Evolutionary conservation across 768 basidiomycete genomes (phyloP), one percentile per base, ranked within the genome.

Genomic region (Pholiota microspora): DNA sequence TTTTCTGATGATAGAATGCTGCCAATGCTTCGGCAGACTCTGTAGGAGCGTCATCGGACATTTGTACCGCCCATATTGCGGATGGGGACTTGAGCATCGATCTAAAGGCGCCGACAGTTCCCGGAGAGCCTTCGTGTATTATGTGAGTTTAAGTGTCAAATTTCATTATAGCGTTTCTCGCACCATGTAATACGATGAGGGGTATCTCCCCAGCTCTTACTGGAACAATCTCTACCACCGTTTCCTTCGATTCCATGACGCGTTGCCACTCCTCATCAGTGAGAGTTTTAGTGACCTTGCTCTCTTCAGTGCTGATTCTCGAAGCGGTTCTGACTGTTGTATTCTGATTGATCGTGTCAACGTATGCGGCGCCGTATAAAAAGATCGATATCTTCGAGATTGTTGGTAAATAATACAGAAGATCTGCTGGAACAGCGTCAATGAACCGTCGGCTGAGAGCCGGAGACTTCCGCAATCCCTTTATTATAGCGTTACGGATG

Each of bases 121-220:
- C 53, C 18, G 45, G 25, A 3, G 45, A 29, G 15, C 53, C 53
- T 54, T 12, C 18, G 1, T 15, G 16, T n/a, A 3, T 16, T 7
- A 16, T 9, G n/a, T 13, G n/a, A 25, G 3, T 8, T 34, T 16
- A n/a, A n/a, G n/a, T n/a, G 29, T 31, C 6, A 6, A 31, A 31
- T 31, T 6, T 31, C 29, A 6, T 31, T 12, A 31, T 31, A 12
- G 12, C 7, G 29, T 12, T 31, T 31, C 12, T 12, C 12, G 29
- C 27, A 54, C 53, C 53, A 15, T 46, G 53, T 5, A 54, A 34
- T 12, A 54, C 16, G n/a, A 54, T 54, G 12, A 54, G 27, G 1
- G 53, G 53, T 4, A 27, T 9, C 15, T 48, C 46, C 9, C 24
- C 53, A 8, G 34, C 8, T 1, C 10, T 28, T 2, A 16, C 25